A percentile compares a stretch with the other conserved stretches of the same genome.
Evolutionary conservation across 192 early-diverging fungal species (phyloP).

Genomic region (Backusella macrospora): DNA sequence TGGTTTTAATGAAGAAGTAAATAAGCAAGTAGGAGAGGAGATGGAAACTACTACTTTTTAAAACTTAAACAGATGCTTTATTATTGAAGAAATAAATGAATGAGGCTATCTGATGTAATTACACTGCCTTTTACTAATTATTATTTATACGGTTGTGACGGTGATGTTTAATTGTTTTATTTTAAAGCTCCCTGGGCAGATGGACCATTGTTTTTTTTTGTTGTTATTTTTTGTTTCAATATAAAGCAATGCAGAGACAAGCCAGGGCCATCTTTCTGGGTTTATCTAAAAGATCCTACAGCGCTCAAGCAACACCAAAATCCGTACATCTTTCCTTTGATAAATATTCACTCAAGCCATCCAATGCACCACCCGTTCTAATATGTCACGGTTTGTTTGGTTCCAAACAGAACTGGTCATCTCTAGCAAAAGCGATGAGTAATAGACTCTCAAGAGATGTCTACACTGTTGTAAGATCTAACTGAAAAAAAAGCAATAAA

Average conservation of each 20-base stretch:
- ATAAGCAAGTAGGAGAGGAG: too few relatives aligned
- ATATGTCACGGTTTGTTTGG: slow-evolving; percentile 94
- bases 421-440: slow-evolving; percentile 75
- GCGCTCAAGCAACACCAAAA: neutral
- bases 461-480: slow-evolving; percentile 58
- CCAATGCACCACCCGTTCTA: slow-evolving; percentile 51
- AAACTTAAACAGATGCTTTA: too few relatives aligned
- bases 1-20: too few relatives aligned
- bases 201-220: neutral
- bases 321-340: slow-evolving; percentile 9
- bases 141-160: neutral
- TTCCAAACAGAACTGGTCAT: slow-evolving; percentile 92
- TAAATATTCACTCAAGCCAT: slow-evolving; percentile 7
- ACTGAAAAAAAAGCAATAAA: neutral
- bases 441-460: slow-evolving; percentile 64
- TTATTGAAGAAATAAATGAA: neutral
- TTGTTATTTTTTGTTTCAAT: neutral
- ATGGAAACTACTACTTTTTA: too few relatives aligned
- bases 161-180: slow-evolving; percentile 12
- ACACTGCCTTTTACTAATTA: neutral
- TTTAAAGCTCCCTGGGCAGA: neutral
- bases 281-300: neutral
- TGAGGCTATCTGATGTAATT: slow-evolving; percentile 8
- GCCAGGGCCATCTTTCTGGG: neutral
- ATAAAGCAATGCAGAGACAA: neutral